Percentiles rank a stretch among this genome's conserved stretches.
These are phyloP conservation scores for Blastocystis sp. DNA, from an alignment of 352 stramenopile species.

Conservation along the genomic window DNA sequence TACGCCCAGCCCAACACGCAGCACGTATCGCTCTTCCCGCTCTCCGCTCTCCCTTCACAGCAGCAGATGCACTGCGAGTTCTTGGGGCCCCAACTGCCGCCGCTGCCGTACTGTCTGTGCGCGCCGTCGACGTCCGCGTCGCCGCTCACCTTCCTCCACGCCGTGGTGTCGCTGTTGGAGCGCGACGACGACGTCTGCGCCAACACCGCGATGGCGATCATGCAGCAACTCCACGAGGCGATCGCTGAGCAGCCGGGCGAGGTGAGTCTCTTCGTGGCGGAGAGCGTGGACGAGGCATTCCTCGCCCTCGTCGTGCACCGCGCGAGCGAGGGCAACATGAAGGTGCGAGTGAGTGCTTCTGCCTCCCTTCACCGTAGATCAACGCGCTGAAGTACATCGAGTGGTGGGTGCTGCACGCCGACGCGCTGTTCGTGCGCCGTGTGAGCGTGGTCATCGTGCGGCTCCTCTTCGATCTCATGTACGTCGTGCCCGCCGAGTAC, in stretches of 20 bases:
- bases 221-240: neutral
- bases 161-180: neutral
- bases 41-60: neutral
- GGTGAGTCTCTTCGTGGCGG: neutral
- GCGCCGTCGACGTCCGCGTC: neutral
- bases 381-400: neutral
- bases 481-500: slow-evolving; percentile 1
- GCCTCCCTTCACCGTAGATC: neutral
- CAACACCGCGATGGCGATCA: neutral
- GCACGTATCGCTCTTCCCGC: neutral
- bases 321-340: neutral
- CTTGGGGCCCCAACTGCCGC: neutral
- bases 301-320: neutral
- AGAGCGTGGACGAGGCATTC: neutral
- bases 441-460: neutral
- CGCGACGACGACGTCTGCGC: neutral
- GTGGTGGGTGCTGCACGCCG: neutral
- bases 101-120: neutral
- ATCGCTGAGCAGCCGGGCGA: neutral
- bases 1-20: neutral
- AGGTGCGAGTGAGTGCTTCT: neutral
- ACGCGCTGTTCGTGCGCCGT: neutral
- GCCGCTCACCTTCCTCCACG: neutral
- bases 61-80: neutral
- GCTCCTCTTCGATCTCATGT: neutral